These are phyloP conservation scores for Penicillium angulare DNA, from an alignment of 495 filamentous ascomycete genomes.

Conservation along the genomic window DNA sequence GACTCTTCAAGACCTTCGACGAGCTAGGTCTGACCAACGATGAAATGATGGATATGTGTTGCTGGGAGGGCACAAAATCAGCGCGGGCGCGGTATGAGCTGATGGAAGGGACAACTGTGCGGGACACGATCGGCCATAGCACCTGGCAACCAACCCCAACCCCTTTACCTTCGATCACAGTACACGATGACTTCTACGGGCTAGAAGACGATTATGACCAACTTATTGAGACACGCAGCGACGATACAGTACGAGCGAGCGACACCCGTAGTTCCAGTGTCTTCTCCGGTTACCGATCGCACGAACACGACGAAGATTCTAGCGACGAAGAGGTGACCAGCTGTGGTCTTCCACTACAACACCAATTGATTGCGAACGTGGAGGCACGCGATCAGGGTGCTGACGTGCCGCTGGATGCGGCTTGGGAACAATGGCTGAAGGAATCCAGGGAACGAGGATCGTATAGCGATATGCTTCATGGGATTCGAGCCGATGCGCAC, in stretches of 20 bases:
- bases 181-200: slow-evolving; percentile 28
- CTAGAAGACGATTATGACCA: slow-evolving; percentile 31
- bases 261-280: slow-evolving; percentile 17
- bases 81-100: slow-evolving; percentile 81
- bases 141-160: slow-evolving; percentile 47
- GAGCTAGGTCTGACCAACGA: slow-evolving; percentile 67
- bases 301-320: slow-evolving; percentile 55
- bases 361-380: slow-evolving; percentile 67
- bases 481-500: slow-evolving; percentile 40
- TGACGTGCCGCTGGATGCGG: slow-evolving; percentile 67
- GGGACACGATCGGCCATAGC: slow-evolving; percentile 74
- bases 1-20: slow-evolving; percentile 82
- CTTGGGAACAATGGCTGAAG: slow-evolving; percentile 86
- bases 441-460: slow-evolving; percentile 66
- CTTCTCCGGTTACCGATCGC: slow-evolving; percentile 22
- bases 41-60: slow-evolving; percentile 77
- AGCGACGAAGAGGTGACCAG: slow-evolving; percentile 70
- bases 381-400: slow-evolving; percentile 62
- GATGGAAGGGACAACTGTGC: slow-evolving; percentile 69
- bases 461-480: slow-evolving; percentile 41
- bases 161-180: slow-evolving; percentile 27
- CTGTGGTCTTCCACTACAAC: slow-evolving; percentile 69
- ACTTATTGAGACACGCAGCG: slow-evolving; percentile 23
- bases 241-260: slow-evolving; percentile 27
- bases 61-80: slow-evolving; percentile 93